Evolutionary conservation across 495 filamentous ascomycete species (phyloP).

Genomic region (Daldinia childiae): DNA sequence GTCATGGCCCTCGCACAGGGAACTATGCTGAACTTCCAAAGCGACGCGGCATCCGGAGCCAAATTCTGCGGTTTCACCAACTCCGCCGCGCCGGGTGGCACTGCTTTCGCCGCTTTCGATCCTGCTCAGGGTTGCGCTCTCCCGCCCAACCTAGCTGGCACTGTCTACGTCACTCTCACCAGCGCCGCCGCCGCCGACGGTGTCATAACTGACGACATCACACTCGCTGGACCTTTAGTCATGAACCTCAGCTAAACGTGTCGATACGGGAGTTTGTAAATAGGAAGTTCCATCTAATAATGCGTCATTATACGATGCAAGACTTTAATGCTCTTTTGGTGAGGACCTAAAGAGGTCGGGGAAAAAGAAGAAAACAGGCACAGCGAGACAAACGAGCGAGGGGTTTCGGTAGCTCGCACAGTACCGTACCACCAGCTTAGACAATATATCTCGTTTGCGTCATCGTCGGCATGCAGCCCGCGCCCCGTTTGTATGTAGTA

Average conservation of each 20-base stretch:
- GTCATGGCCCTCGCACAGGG: slow-evolving; percentile 56
- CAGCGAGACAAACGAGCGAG: slow-evolving; percentile 25
- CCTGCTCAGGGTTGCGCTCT: slow-evolving; percentile 59
- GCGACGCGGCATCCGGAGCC: slow-evolving; percentile 53
- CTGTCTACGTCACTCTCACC: slow-evolving; percentile 64
- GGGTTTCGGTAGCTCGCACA: slow-evolving; percentile 39
- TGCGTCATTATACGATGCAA: neutral
- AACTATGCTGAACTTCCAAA: slow-evolving; percentile 52
- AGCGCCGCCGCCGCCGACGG: slow-evolving; percentile 54
- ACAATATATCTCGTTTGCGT: slow-evolving; percentile 43
- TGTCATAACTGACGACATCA: slow-evolving; percentile 60
- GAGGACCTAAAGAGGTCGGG: slow-evolving; percentile 1
- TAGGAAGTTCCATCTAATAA: slow-evolving; percentile 23
- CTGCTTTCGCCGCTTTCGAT: slow-evolving; percentile 60
- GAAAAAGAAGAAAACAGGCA: slow-evolving; percentile 23
- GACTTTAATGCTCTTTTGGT: neutral
- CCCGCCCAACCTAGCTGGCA: slow-evolving; percentile 61
- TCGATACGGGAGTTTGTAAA: slow-evolving; percentile 4
- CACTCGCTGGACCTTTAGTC: slow-evolving; percentile 62
- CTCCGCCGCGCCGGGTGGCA: slow-evolving; percentile 60
- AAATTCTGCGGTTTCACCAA: slow-evolving; percentile 67
- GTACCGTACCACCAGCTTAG: slow-evolving; percentile 42
- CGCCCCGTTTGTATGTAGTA: slow-evolving; percentile 29
- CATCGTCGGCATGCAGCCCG: slow-evolving; percentile 18
- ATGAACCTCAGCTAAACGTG: slow-evolving; percentile 58